Percentiles rank a stretch among this genome's conserved stretches.
These are phyloP conservation scores for Hypericum androsaemum DNA, from an alignment of 345 rosid genomes.

Conservation along the genomic window DNA sequence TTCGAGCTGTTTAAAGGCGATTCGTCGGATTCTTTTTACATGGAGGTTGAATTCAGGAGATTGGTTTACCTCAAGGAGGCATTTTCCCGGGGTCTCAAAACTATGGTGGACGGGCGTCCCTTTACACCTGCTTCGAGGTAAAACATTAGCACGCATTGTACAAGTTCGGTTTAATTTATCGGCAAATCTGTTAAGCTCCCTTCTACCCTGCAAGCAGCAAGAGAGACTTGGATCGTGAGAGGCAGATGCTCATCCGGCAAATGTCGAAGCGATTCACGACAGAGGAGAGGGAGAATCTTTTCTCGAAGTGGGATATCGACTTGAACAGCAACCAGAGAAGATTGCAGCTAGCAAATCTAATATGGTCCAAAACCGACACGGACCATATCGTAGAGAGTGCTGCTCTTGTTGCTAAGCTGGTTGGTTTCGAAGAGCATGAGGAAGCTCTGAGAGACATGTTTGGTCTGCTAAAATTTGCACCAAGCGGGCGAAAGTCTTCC, in stretches of 20 bases:
- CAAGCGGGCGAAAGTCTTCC: conserved; percentile 16
- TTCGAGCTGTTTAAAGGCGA: conserved; percentile 75
- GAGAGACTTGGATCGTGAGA: conserved; percentile 51
- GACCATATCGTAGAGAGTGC: conserved; percentile 68
- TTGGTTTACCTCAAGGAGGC: conserved; percentile 52
- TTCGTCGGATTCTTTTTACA: conserved; percentile 61
- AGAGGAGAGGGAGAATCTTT: conserved; percentile 56
- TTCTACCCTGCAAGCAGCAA: conserved; percentile 26
- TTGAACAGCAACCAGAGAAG: conserved; percentile 55
- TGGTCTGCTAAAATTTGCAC: conserved; percentile 33
- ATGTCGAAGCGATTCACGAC: conserved; percentile 46
- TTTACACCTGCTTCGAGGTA: conserved; percentile 49
- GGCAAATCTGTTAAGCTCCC: not conserved
- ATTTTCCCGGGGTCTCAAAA: conserved; percentile 33
- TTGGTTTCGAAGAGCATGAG: conserved; percentile 36
- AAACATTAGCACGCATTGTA: not conserved
- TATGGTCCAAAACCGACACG: conserved; percentile 64
- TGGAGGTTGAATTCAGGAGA: conserved; percentile 84
- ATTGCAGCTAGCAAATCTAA: conserved; percentile 40
- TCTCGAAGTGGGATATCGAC: conserved; percentile 59
- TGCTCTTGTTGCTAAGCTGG: conserved; percentile 49
- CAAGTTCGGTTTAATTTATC: not conserved
- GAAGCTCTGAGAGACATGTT: conserved; percentile 32
- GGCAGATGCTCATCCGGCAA: conserved; percentile 49
- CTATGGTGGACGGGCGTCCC: conserved; percentile 41